Conservation (phyloP, 257 asterid species). For the Fraxinus cuspidata region DNA sequence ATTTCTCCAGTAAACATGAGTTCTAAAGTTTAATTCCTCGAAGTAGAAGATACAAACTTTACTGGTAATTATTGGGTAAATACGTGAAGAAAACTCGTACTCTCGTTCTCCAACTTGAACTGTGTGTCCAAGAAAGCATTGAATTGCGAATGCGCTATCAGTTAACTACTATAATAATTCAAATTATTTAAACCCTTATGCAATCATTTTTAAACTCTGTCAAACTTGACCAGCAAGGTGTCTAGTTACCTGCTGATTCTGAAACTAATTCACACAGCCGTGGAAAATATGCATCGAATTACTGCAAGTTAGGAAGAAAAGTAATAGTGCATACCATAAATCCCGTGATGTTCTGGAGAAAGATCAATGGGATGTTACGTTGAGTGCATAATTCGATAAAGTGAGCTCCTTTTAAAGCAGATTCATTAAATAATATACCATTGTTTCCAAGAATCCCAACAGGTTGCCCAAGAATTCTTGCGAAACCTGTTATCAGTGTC, state of each 20-base stretch:
- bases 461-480: slow-evolving; percentile 82
- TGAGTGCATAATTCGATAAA: slow-evolving; percentile 91
- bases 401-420: slow-evolving; percentile 97
- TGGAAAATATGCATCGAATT: slow-evolving; percentile 16
- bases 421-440: slow-evolving; percentile 87
- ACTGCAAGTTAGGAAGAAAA: slow-evolving; percentile 2
- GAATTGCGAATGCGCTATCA: neutral
- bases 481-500: slow-evolving; percentile 98
- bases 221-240: slow-evolving; percentile 13
- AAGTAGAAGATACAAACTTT: slow-evolving; percentile 4
- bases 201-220: slow-evolving; percentile 5
- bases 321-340: slow-evolving; percentile 64
- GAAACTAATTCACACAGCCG: slow-evolving; percentile 13
- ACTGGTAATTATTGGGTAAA: neutral
- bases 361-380: slow-evolving; percentile 85
- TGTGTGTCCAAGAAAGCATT: neutral
- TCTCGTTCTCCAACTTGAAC: neutral
- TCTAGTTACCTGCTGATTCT: neutral
- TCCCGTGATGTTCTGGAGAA: slow-evolving; percentile 97
- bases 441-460: slow-evolving; percentile 96
- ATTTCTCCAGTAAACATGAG: slow-evolving; percentile 1
- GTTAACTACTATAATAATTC: neutral
- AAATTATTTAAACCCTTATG: neutral
- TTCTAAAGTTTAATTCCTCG: neutral
- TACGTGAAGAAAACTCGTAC: neutral